Percentiles rank a stretch among this genome's conserved stretches.
Conservation (phyloP, 148 eudicot genomes). For the Rhododendron simsii region DNA sequence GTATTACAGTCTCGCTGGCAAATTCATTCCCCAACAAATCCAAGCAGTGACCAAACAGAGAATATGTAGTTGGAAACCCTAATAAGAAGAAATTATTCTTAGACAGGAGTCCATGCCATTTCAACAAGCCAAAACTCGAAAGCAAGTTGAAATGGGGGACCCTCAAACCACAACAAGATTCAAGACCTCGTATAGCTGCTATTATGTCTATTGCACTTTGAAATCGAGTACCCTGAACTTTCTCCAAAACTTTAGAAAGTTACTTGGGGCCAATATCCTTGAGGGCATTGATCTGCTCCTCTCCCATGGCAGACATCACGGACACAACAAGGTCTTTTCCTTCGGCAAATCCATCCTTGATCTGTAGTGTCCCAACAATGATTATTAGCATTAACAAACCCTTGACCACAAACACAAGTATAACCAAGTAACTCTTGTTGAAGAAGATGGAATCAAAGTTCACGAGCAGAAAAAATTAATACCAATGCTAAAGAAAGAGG, state of each 20-base stretch:
- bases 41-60: slow-evolving; percentile 5
- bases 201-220: background rate
- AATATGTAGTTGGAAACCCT: background rate
- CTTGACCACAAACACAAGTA: background rate
- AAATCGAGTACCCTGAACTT: background rate
- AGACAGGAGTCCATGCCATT: background rate
- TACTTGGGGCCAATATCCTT: slow-evolving; percentile 65
- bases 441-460: background rate
- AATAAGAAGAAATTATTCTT: background rate
- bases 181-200: background rate
- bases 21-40: slow-evolving; percentile 1
- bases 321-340: slow-evolving; percentile 65
- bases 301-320: slow-evolving; percentile 45
- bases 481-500: background rate
- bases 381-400: background rate
- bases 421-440: background rate
- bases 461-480: background rate
- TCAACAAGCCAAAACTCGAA: background rate
- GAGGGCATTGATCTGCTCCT: slow-evolving; percentile 66
- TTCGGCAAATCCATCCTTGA: slow-evolving; percentile 57
- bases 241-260: slow-evolving; percentile 14
- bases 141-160: background rate
- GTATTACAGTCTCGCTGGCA: background rate
- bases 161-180: background rate
- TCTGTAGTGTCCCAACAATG: slow-evolving; percentile 25